A percentile compares a stretch with the other conserved stretches of the same genome.
These are phyloP conservation scores for Choricystis sp. DNA, from an alignment of 139 green algal species.

Conservation along the genomic window DNA sequence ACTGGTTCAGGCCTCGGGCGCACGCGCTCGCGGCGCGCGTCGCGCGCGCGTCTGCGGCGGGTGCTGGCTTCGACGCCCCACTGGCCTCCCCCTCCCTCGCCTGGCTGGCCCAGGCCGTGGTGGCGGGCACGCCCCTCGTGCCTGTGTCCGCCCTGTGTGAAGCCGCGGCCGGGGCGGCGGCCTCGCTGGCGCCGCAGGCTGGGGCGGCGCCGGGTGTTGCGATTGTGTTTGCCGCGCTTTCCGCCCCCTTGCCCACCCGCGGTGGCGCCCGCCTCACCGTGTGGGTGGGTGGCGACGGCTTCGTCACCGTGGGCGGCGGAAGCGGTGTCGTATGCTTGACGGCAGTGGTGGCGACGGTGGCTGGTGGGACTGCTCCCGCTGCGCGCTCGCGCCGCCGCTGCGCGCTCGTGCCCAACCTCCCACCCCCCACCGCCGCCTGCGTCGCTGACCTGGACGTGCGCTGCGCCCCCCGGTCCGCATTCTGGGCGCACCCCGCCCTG, in stretches of 20 bases:
- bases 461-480: neutral
- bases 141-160: slow-evolving; percentile 36
- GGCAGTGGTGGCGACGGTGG: neutral
- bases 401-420: neutral
- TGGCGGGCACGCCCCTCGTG: slow-evolving; percentile 15
- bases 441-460: neutral
- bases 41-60: neutral
- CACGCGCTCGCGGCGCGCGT: neutral
- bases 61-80: neutral
- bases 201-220: neutral
- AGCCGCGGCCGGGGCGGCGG: too few species aligned
- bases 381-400: too few species aligned
- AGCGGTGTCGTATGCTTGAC: neutral
- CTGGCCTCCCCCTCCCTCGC: neutral
- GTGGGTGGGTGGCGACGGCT: neutral
- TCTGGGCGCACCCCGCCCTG: slow-evolving; percentile 8
- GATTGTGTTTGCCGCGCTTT: neutral
- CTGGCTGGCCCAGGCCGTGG: slow-evolving; percentile 8
- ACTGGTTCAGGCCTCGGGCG: too few species aligned
- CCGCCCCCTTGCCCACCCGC: neutral
- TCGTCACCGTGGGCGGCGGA: neutral
- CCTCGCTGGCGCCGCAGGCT: neutral
- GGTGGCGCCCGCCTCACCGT: neutral
- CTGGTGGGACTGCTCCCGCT: neutral
- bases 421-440: neutral